Evolutionary conservation across 495 filamentous ascomycete genomes (phyloP), one percentile per base, ranked within the genome.

Genomic region (Cercophora scortea): DNA sequence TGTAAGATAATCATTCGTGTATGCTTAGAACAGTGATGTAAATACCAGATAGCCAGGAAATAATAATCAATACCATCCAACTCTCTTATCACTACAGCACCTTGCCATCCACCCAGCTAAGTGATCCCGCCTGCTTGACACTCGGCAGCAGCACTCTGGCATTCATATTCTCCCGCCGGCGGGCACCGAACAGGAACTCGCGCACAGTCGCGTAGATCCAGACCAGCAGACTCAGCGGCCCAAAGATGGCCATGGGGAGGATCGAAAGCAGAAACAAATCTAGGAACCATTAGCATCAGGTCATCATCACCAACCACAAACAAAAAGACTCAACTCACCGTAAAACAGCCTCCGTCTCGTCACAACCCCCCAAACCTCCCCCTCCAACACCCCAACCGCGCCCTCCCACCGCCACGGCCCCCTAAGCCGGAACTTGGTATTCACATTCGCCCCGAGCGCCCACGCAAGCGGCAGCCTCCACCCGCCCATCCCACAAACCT

Each of bases 391-490:
- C 46, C 62, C 52, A 35, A 60, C 47, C 0, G 69, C 71, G 1
- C 68, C 71, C 13, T 61, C 59, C 65, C 67, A 67, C 54, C 61
- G 13, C 57, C 50, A 56, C 2, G 50, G 54, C n/a, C 53, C 72
- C 64, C 54, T 33, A 18, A 72, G 49, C 3, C 69, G 53, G 44
- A 73, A 72, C 40, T 71, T 71, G 15, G 65, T 57, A 34, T 75
- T 75, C 40, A 70, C 53, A 49, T 73, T 70, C 5, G 70, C 57
- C 8, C 68, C 55, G 8, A 75, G 56, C 0, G 66, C 69, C 69
- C 71, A 75, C 1, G 61, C 61, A 16, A 67, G 40, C 0, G 57
- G 52, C 12, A 70, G 33, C 43, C 59, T 69, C 51, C 53, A 69
- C 46, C 68, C 44, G 32, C 57, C 66, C 8, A 55, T 34, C 4